Base-by-base conservation (phyloP, 1,284 basidiomycete genomes). In the Tylopilus orsonianus region DNA sequence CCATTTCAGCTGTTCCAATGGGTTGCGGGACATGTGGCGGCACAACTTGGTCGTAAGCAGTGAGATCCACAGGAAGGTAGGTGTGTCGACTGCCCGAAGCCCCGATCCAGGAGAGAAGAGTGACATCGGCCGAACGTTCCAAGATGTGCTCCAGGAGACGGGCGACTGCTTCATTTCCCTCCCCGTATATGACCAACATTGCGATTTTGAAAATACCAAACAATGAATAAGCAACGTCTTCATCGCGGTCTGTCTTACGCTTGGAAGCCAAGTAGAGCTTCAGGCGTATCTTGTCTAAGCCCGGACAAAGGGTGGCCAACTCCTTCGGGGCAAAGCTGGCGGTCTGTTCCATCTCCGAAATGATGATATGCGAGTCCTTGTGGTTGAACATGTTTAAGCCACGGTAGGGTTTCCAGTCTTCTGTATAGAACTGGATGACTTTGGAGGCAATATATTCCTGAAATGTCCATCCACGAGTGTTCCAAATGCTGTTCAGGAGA, bases 41-140 rank as follows among this genome's bases (percentile, higher is more conserved):
- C 3, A 26, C n/a, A 2, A 49, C 9, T 16, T 54, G 26, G n/a
- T 35, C n/a, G 22, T 52, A 52, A 5, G 54, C 52, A 1, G 41
- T 27, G 22, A 54, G 48, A 10, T 45, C 35, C 1, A 8, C 2
- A 2, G 49, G 53, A 2, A 54, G 43, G 22, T 39, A 54, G 19
- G 48, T 54, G 22, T 56, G 34, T 12, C 46, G 20, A 4, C 18
- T 35, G 12, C 52, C 48, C 4, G 41, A 23, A 1, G 9, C 8
- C 12, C 49, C 49, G 8, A 48, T 48, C 47, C 47, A 49, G 5
- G 47, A 44, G 6, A 49, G 36, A 6, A 49, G 8, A 1, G 36
- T 27, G 5, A 39, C 37, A 8, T 49, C 32, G n/a, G n/a, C n/a
- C n/a, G n/a, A n/a, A n/a, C n/a, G n/a, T n/a, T n/a, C n/a, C n/a